These are phyloP conservation scores for Boletus rubescentipes DNA, from an alignment of 768 basidiomycete genomes.

Conservation along the genomic window DNA sequence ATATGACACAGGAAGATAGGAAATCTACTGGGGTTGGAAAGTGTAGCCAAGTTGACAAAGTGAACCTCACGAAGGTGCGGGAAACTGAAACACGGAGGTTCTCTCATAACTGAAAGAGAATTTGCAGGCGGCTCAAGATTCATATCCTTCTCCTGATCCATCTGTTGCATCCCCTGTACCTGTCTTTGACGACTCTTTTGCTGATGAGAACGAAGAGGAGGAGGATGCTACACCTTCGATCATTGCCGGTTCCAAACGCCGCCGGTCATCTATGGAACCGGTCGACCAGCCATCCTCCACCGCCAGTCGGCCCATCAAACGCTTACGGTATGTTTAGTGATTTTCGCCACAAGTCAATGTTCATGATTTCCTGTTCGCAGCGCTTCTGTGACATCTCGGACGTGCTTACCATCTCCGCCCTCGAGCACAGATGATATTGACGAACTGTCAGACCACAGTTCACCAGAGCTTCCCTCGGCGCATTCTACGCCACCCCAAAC, in stretches of 20 bases:
- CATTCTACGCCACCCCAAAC: background rate
- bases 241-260: conserved; percentile 25
- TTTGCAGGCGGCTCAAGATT: conserved; percentile 1
- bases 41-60: background rate
- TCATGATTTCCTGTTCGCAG: background rate
- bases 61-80: conserved; percentile 1
- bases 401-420: conserved; percentile 14
- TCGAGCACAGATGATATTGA: conserved; percentile 7
- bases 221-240: conserved; percentile 10
- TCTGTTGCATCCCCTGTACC: conserved; percentile 13
- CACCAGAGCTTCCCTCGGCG: background rate
- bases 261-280: conserved; percentile 3
- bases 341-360: accelerated
- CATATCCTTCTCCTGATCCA: conserved; percentile 18
- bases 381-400: background rate
- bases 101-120: background rate
- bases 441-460: background rate
- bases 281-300: background rate
- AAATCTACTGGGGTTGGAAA: background rate
- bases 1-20: conserved; percentile 19
- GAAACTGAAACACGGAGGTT: background rate
- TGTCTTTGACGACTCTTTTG: conserved; percentile 2
- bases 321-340: conserved; percentile 18
- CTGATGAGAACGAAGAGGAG: conserved; percentile 18
- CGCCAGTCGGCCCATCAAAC: conserved; percentile 16